Base-by-base conservation (phyloP, 805 yeast species). In the Yarrowia sp. region DNA sequence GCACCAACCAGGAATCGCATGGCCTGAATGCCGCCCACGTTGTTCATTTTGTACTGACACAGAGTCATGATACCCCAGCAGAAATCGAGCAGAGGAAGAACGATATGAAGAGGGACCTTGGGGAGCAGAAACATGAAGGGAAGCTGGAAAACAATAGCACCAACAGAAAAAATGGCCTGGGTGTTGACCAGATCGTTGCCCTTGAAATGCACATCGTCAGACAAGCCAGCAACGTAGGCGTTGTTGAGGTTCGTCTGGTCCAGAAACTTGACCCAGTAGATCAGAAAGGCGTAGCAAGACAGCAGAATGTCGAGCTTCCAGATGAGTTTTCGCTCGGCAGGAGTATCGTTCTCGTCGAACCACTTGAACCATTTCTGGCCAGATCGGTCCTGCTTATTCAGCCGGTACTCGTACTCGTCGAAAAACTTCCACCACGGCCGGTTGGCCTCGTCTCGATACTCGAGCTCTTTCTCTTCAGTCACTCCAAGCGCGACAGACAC, bases 61-160 rank as follows among this genome's bases (percentile, higher is more conserved):
- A 88, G 79, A 2, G 92, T 88, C 69, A 88, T 82, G 69, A 88
- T 78, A 0, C 90, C 84, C 92, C 92, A 89, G 43, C 85, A 79
- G 41, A 88, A 72, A 74, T 89, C 94, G 75, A 84, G 80, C 1
- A 79, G 70, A 1, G 89, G 88, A 42, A 86, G 75, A 7, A 83
- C 79, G 77, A 80, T 79, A 77, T 83, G 85, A 69, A 88, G 79
- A 8, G 89, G 88, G 49, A 80, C 78, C 53, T 86, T 82, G 50
- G 86, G 86, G 67, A 88, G 77, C 15, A 86, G 73, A 73, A 83
- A 86, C 75, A 86, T 78, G 78, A 86, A 86, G 3, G 90, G 90
- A 40, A 87, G 74, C 76, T 87, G 88, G 76, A 87, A 85, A 12
- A 88, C 76, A 56, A 85, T 82, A 70, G 83, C 81, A 63, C 90